Evolutionary conservation across 2,329 filamentous ascomycete genomes (phyloP).

Genomic region (Colletotrichum liriopes): DNA sequence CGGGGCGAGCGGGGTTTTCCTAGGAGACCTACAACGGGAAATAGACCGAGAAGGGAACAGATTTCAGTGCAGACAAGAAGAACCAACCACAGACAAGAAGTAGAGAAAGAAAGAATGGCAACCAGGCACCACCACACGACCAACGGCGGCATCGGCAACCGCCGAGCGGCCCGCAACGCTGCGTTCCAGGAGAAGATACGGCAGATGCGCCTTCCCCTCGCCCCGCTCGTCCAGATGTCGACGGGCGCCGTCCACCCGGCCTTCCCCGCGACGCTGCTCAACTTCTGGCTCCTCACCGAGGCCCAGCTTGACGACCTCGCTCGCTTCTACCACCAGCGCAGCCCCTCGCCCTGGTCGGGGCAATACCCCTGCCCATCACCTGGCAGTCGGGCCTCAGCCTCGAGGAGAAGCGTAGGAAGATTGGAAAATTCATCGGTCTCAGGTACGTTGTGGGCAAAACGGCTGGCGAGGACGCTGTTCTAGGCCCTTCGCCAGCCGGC

Average conservation of each 20-base stretch:
- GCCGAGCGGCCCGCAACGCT: constrained; percentile 61
- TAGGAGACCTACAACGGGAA: neutral
- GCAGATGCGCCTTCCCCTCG: constrained; percentile 76
- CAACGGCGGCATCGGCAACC: constrained; percentile 50
- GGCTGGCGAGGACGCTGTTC: constrained; percentile 58
- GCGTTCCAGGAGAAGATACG: constrained; percentile 73
- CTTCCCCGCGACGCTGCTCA: constrained; percentile 78
- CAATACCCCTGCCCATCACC: constrained; percentile 78
- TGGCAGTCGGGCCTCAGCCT: constrained; percentile 70
- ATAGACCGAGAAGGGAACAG: neutral
- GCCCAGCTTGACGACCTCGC: constrained; percentile 79
- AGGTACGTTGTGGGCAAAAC: constrained; percentile 63
- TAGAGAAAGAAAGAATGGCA: constrained; percentile 24
- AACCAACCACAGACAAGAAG: neutral
- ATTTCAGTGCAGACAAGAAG: neutral
- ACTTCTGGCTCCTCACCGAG: constrained; percentile 83
- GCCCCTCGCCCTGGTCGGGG: constrained; percentile 66
- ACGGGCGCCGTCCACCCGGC: constrained; percentile 74
- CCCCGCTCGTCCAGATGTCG: constrained; percentile 76
- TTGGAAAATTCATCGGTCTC: constrained; percentile 82
- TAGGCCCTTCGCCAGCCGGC: constrained; percentile 44
- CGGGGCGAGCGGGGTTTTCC: too few relatives aligned
- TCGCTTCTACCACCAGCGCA: constrained; percentile 81
- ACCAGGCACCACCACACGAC: constrained; percentile 39
- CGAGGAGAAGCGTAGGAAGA: constrained; percentile 80